Percentiles rank a stretch among this genome's conserved stretches.
Conservation (phyloP, 768 basidiomycete genomes). For the Serpula lacrymans region DNA sequence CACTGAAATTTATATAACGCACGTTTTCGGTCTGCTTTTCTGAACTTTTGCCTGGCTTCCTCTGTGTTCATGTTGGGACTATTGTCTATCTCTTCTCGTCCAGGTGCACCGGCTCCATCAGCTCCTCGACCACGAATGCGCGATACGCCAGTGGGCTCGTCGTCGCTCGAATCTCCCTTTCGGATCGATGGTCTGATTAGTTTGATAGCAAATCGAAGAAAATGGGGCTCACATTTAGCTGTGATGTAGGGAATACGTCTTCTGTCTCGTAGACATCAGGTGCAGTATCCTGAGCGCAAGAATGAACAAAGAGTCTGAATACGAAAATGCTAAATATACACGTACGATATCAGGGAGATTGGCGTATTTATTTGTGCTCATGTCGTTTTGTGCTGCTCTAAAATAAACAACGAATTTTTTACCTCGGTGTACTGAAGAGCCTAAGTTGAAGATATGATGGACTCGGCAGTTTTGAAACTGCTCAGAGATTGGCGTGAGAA, state of each 20-base stretch:
- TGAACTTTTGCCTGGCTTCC: slow-evolving; percentile 68
- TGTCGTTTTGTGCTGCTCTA: too few relatives aligned
- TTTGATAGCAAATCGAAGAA: neutral
- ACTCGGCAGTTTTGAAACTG: too few relatives aligned
- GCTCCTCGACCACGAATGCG: slow-evolving; percentile 28
- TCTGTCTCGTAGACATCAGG: slow-evolving; percentile 93
- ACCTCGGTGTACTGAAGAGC: too few relatives aligned
- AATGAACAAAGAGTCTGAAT: slow-evolving; percentile 3
- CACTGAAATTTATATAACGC: slow-evolving; percentile 13
- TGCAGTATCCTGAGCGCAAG: slow-evolving; percentile 67
- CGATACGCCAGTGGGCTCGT: slow-evolving; percentile 48
- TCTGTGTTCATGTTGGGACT: slow-evolving; percentile 60
- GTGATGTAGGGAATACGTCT: slow-evolving; percentile 59
- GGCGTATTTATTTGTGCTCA: slow-evolving; percentile 79
- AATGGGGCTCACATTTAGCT: slow-evolving; percentile 47
- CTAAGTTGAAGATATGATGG: too few relatives aligned
- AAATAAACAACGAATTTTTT: too few relatives aligned
- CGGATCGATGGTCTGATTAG: too few relatives aligned
- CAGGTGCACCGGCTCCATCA: slow-evolving; percentile 33
- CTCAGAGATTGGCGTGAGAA: too few relatives aligned
- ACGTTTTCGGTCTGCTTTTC: slow-evolving; percentile 68
- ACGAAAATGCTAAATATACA: slow-evolving; percentile 9
- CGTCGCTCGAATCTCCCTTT: slow-evolving; percentile 66
- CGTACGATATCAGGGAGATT: slow-evolving; percentile 89
- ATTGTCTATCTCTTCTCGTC: slow-evolving; percentile 67